Evolutionary conservation across 2,329 filamentous ascomycete genomes (phyloP).

Genomic region (Colletotrichum theobromicola): DNA sequence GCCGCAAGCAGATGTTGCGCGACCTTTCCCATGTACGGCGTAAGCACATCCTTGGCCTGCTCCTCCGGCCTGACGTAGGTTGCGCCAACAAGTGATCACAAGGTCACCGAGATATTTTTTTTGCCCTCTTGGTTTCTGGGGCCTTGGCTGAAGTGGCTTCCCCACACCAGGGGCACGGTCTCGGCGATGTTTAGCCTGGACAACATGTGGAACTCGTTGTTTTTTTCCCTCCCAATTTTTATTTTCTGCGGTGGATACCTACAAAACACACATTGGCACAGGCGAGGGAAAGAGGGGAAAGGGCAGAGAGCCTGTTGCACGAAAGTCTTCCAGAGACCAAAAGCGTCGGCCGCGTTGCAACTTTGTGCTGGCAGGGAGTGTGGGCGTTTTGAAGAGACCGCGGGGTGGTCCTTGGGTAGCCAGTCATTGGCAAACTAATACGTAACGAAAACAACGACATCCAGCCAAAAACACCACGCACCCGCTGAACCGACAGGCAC

Average conservation of each 20-base stretch:
- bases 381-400: neutral
- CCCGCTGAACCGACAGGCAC: neutral
- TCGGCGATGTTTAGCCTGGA: neutral
- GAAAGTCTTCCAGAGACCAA: neutral
- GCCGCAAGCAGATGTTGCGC: constrained; percentile 19
- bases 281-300: neutral
- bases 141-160: neutral
- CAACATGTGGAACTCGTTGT: neutral
- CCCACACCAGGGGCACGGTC: constrained; percentile 4
- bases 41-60: constrained; percentile 16
- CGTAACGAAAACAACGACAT: constrained; percentile 24
- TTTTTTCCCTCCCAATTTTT: neutral
- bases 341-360: neutral
- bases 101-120: constrained; percentile 19
- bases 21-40: constrained; percentile 12
- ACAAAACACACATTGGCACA: neutral
- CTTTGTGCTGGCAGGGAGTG: neutral
- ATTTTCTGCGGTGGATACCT: neutral
- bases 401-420: neutral
- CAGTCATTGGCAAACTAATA: constrained; percentile 20
- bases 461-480: constrained; percentile 18
- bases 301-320: neutral
- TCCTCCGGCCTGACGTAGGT: constrained; percentile 1
- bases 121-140: neutral
- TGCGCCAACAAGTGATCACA: constrained; percentile 22